phyloP scores from a whole-genome alignment of 2,329 filamentous ascomycete species.

The Xylaria sp. region DNA sequence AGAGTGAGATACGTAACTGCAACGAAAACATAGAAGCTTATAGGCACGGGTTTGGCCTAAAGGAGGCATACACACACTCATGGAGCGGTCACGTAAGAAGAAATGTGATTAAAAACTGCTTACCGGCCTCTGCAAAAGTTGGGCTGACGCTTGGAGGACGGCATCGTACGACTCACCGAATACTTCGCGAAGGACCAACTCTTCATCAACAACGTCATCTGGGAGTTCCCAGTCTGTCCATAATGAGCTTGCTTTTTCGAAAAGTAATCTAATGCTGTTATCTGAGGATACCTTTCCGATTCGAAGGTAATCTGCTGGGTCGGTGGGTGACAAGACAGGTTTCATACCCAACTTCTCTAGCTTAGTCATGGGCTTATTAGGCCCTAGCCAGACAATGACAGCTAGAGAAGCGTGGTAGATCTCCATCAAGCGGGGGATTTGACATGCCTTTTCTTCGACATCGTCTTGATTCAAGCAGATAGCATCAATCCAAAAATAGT shows the following conservation, averaged over 20 bases:
- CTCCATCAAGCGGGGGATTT: slow-evolving; percentile 31
- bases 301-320: background rate
- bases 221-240: slow-evolving; percentile 18
- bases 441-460: slow-evolving; percentile 22
- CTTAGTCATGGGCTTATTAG: background rate
- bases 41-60: background rate
- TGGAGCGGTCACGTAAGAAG: too few species aligned
- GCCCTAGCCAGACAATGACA: slow-evolving; percentile 30
- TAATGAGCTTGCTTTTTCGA: slow-evolving; percentile 24
- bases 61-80: background rate
- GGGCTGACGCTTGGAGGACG: background rate
- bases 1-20: background rate
- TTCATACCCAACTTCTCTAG: background rate
- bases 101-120: background rate
- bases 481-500: slow-evolving; percentile 32
- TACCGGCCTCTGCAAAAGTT: slow-evolving; percentile 12
- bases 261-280: slow-evolving; percentile 14
- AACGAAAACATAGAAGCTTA: background rate
- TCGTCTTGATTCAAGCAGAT: slow-evolving; percentile 35
- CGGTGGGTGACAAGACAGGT: background rate
- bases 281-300: slow-evolving; percentile 6
- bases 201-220: background rate
- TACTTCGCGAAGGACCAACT: slow-evolving; percentile 10
- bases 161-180: slow-evolving; percentile 11
- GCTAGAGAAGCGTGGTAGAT: slow-evolving; percentile 27